Evolutionary conservation across 2,329 filamentous ascomycete species (phyloP).

Genomic region (Trichoderma guizhouense): DNA sequence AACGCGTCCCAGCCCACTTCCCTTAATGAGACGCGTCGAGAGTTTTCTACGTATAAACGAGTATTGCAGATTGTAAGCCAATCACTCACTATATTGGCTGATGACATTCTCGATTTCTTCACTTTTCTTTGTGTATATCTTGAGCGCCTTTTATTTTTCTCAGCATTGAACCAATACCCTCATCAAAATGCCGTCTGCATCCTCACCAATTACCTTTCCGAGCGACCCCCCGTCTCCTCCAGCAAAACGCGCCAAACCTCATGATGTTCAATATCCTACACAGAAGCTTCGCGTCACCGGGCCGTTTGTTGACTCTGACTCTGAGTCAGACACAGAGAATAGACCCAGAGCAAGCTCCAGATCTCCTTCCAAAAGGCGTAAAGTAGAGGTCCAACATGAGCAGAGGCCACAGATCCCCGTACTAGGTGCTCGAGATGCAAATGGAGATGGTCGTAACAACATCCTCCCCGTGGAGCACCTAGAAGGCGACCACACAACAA

Average conservation of each 20-base stretch:
- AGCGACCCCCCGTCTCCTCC: slow-evolving; percentile 43
- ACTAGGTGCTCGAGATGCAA: slow-evolving; percentile 7
- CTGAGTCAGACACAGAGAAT: slow-evolving; percentile 24
- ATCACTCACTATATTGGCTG: background rate
- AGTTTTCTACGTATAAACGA: background rate
- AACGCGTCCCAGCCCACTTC: slow-evolving; percentile 25
- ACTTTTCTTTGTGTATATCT: background rate
- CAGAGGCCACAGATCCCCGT: background rate
- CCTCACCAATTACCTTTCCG: slow-evolving; percentile 57
- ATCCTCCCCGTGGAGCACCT: background rate
- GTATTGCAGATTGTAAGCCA: background rate
- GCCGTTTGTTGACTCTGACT: slow-evolving; percentile 40
- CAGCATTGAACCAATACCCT: too few relatives aligned
- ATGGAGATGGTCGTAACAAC: background rate
- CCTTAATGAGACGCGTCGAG: slow-evolving; percentile 19
- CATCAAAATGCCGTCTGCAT: slow-evolving; percentile 54
- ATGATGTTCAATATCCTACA: slow-evolving; percentile 34
- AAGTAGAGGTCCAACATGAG: slow-evolving; percentile 28
- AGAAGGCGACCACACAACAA: background rate
- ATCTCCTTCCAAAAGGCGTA: slow-evolving; percentile 32
- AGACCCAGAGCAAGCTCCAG: slow-evolving; percentile 5
- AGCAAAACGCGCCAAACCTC: slow-evolving; percentile 36
- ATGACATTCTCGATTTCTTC: background rate
- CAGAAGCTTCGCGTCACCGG: slow-evolving; percentile 35
- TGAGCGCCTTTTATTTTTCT: background rate